Base-by-base conservation (phyloP, 202 grass and related monocot species). In the Brachypodium distachyon region DNA sequence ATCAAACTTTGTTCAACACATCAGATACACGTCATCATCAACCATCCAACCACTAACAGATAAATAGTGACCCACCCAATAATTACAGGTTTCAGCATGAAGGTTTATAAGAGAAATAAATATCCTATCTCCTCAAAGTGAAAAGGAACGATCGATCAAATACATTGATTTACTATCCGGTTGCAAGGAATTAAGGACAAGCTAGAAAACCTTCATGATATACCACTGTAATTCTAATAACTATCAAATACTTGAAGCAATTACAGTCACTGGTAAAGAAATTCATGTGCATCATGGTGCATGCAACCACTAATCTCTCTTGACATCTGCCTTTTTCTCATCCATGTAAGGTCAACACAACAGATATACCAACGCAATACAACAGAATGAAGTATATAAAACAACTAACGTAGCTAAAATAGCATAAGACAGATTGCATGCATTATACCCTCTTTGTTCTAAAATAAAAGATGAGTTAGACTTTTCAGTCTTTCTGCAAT, bases 401-500 rank as follows among this genome's bases (percentile, higher is more conserved):
- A 54, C 73, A 57, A 34, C 16, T 14, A 50, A 51, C 29, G 27
- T 79, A 36, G n/a, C 59, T 52, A 31, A 72, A 44, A 39, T 51
- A 73, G 50, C 36, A 67, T 5, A 5, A 73, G 39, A 78, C 52
- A 65, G 18, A 58, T 36, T 11, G 50, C 73, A 38, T 60, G 34
- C 8, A 34, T 13, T 28, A 67, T 41, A 66, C 17, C 13, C 16
- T 18, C 57, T 65, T 12, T 63, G 41, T 64, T 47, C 39, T 44
- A 71, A 81, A 76, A 82, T 48, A 57, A 57, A 46, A 39, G 18
- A 77, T 14, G 9, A 29, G 23, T 46, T 58, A 65, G 23, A 66
- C 59, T 66, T 85, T 57, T 28, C 25, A 44, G 73, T 87, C 58
- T 65, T 78, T 60, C 25, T 68, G 36, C 18, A 56, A 52, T 28